These are phyloP conservation scores for Elongisporangium senticosum DNA, from an alignment of 352 stramenopile genomes.

Conservation along the genomic window DNA sequence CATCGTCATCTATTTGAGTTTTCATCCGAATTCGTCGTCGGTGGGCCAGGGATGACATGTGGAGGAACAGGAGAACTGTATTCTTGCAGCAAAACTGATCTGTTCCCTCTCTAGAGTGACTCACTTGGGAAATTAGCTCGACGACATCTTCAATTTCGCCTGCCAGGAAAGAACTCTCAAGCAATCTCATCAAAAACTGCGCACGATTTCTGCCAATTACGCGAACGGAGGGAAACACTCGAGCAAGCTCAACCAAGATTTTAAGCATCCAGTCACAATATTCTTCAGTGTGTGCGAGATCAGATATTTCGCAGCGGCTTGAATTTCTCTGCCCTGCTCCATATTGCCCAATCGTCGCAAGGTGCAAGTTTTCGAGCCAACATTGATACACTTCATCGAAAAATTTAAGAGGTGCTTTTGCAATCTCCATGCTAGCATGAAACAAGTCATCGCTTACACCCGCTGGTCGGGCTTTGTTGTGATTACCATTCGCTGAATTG, in stretches of 20 bases:
- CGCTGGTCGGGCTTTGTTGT: conserved; percentile 13
- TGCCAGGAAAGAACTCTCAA: conserved; percentile 43
- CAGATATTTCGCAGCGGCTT: background rate
- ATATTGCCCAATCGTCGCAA: conserved; percentile 11
- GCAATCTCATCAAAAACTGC: conserved; percentile 41
- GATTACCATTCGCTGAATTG: conserved; percentile 33
- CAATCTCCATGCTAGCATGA: conserved; percentile 63
- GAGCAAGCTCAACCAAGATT: conserved; percentile 58
- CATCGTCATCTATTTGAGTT: conserved; percentile 21
- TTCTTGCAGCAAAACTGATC: conserved; percentile 45
- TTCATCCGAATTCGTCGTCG: conserved; percentile 10
- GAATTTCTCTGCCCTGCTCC: conserved; percentile 13
- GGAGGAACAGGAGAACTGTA: conserved; percentile 55
- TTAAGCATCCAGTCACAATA: conserved; percentile 52
- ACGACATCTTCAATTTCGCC: conserved; percentile 61
- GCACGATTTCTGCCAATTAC: conserved; percentile 36
- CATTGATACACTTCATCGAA: conserved; percentile 81
- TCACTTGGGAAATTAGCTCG: conserved; percentile 56
- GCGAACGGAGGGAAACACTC: conserved; percentile 50
- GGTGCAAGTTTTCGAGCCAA: conserved; percentile 70
- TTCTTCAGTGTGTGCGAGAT: conserved; percentile 2
- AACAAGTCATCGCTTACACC: conserved; percentile 42
- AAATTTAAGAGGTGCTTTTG: conserved; percentile 47
- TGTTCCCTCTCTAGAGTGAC: conserved; percentile 26
- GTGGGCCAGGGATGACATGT: conserved; percentile 59